Base-by-base conservation (phyloP, 2,329 filamentous ascomycete genomes). In the Scedosporium dehoogii region DNA sequence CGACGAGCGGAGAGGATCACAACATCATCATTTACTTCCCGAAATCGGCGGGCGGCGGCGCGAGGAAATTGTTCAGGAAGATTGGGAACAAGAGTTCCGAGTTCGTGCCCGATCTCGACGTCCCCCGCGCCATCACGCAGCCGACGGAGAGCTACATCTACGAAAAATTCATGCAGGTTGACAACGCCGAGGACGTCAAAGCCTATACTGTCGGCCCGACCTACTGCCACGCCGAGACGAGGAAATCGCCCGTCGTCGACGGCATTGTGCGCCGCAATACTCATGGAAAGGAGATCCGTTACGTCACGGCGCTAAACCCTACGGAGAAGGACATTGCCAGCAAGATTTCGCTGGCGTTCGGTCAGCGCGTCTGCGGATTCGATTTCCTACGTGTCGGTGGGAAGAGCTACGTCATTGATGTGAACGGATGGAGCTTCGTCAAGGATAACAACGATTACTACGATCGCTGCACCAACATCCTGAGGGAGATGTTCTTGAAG, bases 401-500 rank as follows among this genome's bases (percentile, higher is more conserved):
- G 16, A 91, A 91, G 73, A 97, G 93, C 72, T 99, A 91, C 75
- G 94, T 99, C 58, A 99, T 99, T 67, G 94, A 99, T 70, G 94
- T 99, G 68, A 99, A 99, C 73, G 94, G 94, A 12, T 99, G 96
- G 96, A 97, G 93, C 71, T 99, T 99, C 70, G 94, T 99, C 73
- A 99, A 99, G 73, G 96, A 99, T 73, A 99, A 99, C 69, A 93
- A 97, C 65, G 92, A 96, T 64, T 99, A 99, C 74, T 99, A 99
- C 73, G 90, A 97, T 70, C 91, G 91, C 70, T 94, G 89, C 68
- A 86, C 94, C 23, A 87, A 81, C 64, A 96, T 97, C 58, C 78
- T 99, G 60, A 90, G 87, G 70, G 88, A 94, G 6, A 90, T 96
- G 71, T 97, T 99, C 67, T 80, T 96, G 66, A 85, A 85, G 66